A percentile compares a stretch with the other conserved stretches of the same genome.
phyloP scores from a whole-genome alignment of 306 rosid species.

The Pyrus communis region DNA sequence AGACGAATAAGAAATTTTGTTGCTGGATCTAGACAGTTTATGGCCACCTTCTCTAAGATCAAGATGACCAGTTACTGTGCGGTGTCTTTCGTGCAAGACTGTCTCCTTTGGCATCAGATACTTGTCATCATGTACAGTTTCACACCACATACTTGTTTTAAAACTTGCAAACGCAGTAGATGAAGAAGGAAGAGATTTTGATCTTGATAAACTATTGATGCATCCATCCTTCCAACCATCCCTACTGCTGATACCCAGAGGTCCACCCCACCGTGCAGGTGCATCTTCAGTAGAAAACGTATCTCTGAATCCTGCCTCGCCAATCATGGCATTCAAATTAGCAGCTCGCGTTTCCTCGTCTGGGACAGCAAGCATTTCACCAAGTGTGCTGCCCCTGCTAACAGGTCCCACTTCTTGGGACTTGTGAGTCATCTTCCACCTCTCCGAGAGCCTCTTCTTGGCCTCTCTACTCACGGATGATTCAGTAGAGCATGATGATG shows the following conservation, averaged over 20 bases:
- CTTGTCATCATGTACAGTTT: conserved; percentile 44
- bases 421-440: conserved; percentile 78
- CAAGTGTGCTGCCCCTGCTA: conserved; percentile 76
- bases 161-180: conserved; percentile 59
- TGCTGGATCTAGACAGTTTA: conserved; percentile 46
- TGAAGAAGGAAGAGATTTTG: conserved; percentile 86
- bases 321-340: conserved; percentile 26
- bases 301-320: conserved; percentile 29
- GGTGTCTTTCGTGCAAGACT: conserved; percentile 43
- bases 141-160: conserved; percentile 27
- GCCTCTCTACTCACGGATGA: conserved; percentile 84
- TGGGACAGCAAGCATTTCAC: conserved; percentile 87
- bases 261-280: conserved; percentile 44
- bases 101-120: conserved; percentile 41
- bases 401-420: conserved; percentile 38
- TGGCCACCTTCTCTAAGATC: conserved; percentile 31
- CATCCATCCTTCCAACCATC: conserved; percentile 92
- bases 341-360: conserved; percentile 41
- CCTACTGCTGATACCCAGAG: conserved; percentile 92
- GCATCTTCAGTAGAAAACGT: conserved; percentile 33
- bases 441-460: conserved; percentile 84
- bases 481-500: conserved; percentile 46
- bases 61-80: conserved; percentile 21
- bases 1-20: conserved; percentile 47
- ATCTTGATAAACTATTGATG: conserved; percentile 53